Conservation (phyloP, 176 grass and related monocot genomes). For the Bonia amplexicaulis region DNA sequence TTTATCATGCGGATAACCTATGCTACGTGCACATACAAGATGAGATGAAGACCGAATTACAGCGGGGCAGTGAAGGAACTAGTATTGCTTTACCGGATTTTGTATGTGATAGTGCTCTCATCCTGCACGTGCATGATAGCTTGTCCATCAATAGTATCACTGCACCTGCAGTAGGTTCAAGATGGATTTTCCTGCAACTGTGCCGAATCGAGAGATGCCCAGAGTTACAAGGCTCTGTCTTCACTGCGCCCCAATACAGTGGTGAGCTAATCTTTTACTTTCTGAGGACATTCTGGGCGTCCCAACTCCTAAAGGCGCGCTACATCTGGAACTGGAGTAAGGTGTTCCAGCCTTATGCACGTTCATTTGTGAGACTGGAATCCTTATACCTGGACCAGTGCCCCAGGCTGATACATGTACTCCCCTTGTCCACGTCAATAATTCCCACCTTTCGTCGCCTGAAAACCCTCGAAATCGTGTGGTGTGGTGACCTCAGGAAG, state of each 20-base stretch:
- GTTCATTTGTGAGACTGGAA: rapidly evolving
- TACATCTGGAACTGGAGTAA: neutral
- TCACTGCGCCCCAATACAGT: rapidly evolving
- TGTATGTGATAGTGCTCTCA: rapidly evolving
- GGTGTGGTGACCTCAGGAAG: neutral
- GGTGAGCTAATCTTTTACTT: rapidly evolving
- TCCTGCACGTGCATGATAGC: neutral
- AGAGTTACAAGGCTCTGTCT: neutral
- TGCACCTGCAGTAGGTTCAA: too few relatives aligned
- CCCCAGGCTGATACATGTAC: neutral
- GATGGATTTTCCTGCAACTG: too few relatives aligned
- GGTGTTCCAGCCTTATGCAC: rapidly evolving
- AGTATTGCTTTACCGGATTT: neutral
- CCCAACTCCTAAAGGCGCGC: neutral
- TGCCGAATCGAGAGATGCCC: slow-evolving; percentile 6
- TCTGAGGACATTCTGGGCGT: neutral
- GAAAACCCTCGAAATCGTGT: slow-evolving; percentile 8
- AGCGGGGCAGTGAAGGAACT: too few relatives aligned
- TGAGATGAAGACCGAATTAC: neutral
- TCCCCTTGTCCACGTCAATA: neutral
- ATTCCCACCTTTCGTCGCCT: rapidly evolving
- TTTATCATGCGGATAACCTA: neutral
- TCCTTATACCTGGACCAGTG: neutral
- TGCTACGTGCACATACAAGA: neutral
- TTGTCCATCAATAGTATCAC: neutral